Evolutionary conservation across 1,284 basidiomycete species (phyloP).

Genomic region (Trametes sp.): DNA sequence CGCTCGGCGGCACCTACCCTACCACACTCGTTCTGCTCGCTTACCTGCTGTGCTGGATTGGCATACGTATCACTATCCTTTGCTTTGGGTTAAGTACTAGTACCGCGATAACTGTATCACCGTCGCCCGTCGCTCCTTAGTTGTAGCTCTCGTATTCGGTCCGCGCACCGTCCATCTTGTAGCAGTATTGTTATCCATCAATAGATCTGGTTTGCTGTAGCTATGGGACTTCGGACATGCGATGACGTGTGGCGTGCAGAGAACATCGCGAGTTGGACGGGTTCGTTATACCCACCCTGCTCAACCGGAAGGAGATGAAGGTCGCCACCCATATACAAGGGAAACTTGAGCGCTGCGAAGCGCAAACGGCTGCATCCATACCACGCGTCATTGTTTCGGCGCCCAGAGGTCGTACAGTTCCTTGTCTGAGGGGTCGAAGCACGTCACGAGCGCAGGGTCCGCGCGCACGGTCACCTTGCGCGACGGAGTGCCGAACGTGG

Average conservation of each 20-base stretch:
- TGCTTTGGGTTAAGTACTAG: slow-evolving; percentile 8
- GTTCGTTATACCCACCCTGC: not conserved
- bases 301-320: not conserved
- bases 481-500: slow-evolving; percentile 39
- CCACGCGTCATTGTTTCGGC: slow-evolving; percentile 48
- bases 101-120: slow-evolving; percentile 9
- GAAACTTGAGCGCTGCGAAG: not conserved
- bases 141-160: slow-evolving; percentile 10
- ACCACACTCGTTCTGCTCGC: slow-evolving; percentile 16
- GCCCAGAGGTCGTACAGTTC: slow-evolving; percentile 80
- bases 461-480: slow-evolving; percentile 60
- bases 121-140: slow-evolving; percentile 2
- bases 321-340: not conserved
- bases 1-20: not conserved
- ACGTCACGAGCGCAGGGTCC: slow-evolving; percentile 70
- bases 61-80: slow-evolving; percentile 14
- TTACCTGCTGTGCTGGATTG: slow-evolving; percentile 2
- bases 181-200: slow-evolving; percentile 14
- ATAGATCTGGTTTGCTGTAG: slow-evolving; percentile 11
- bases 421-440: slow-evolving; percentile 75
- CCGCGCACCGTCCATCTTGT: slow-evolving; percentile 9
- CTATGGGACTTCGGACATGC: slow-evolving; percentile 9
- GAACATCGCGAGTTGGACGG: not conserved
- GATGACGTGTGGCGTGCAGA: slow-evolving; percentile 4
- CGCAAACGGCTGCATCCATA: not conserved